Percentiles rank a stretch among this genome's conserved stretches.
Evolutionary conservation across 2,329 filamentous ascomycete genomes (phyloP).

Genomic region (Exophiala sideris): DNA sequence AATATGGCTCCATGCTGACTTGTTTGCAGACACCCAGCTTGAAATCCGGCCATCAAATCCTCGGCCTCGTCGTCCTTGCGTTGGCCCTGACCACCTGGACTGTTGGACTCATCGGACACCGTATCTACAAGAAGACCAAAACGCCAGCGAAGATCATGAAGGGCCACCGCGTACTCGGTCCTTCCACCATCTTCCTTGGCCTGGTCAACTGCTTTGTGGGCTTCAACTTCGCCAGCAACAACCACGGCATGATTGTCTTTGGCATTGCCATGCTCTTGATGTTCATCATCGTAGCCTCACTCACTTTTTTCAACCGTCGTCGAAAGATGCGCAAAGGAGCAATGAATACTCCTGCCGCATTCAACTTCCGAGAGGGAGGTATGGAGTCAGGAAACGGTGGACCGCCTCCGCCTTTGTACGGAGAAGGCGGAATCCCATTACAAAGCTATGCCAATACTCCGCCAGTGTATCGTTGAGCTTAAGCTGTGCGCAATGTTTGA

Average conservation of each 20-base stretch:
- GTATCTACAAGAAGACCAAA: slow-evolving; percentile 51
- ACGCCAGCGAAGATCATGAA: slow-evolving; percentile 48
- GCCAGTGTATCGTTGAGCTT: slow-evolving; percentile 14
- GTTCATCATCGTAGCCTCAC: slow-evolving; percentile 37
- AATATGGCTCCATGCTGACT: slow-evolving; percentile 5
- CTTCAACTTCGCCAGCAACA: slow-evolving; percentile 53
- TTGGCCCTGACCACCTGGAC: slow-evolving; percentile 53
- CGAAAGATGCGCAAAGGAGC: slow-evolving; percentile 31
- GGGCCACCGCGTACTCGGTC: slow-evolving; percentile 58
- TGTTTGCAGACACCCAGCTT: slow-evolving; percentile 48
- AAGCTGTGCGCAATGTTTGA: too few relatives aligned
- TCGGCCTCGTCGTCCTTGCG: slow-evolving; percentile 55
- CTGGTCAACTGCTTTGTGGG: slow-evolving; percentile 58
- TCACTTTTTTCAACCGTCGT: slow-evolving; percentile 34
- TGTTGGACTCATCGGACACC: slow-evolving; percentile 57
- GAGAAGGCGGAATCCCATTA: slow-evolving; percentile 20
- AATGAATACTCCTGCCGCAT: slow-evolving; percentile 25
- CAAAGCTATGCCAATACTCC: slow-evolving; percentile 18
- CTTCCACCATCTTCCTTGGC: slow-evolving; percentile 52
- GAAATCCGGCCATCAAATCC: slow-evolving; percentile 55
- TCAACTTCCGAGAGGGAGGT: slow-evolving; percentile 28
- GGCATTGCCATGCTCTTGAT: slow-evolving; percentile 47
- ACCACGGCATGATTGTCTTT: slow-evolving; percentile 48
- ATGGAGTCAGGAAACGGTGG: slow-evolving; percentile 2
- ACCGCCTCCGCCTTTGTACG: slow-evolving; percentile 13